Base-by-base conservation (phyloP, 2,329 filamentous ascomycete species). In the Colletotrichum shisoi region DNA sequence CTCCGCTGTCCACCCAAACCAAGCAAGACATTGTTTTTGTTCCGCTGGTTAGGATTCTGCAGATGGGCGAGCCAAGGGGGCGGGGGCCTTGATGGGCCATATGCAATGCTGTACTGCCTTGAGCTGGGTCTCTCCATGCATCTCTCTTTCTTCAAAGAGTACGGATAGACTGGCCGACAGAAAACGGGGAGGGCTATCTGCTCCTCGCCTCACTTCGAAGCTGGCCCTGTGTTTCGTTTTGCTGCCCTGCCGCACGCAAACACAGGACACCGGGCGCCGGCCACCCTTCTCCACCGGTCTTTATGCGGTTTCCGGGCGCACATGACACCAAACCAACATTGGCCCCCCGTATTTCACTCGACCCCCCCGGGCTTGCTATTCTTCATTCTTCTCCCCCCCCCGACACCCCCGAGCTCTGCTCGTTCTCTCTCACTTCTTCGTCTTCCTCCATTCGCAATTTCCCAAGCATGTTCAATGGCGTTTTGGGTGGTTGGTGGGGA, bases 391-490 rank as follows among this genome's bases (percentile, higher is more conserved):
- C 37, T 8, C 15, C 39, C 17, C n/a, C 42, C 56, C 46, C 65
- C 49, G 52, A 51, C 39, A 15, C 42, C 40, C 31, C 56, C 65
- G 51, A 65, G 15, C 24, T 45, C 52, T 46, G 44, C 53, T 53
- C 48, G 40, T 57, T 57, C 52, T 37, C 34, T 54, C 40, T 46
- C 34, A 39, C 42, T 54, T 54, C 53, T 37, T 40, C 64, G 24
- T 52, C 57, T 57, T 42, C 63, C 37, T 34, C 37, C 57, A 56
- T 63, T 57, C 52, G 49, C 56, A 54, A 56, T 31, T 42, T 46
- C 56, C 70, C 68, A 64, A 77, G 76, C 73, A 76, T 79, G 77
- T 75, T 75, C 77, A 71, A 80, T 71, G 69, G 69, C 69, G 52
- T 70, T 69, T 62, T 65, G 68, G 68, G 63, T 68, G 58, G 68